Conservation (phyloP, 179 eudicot genomes). For the Silene vulgaris region DNA sequence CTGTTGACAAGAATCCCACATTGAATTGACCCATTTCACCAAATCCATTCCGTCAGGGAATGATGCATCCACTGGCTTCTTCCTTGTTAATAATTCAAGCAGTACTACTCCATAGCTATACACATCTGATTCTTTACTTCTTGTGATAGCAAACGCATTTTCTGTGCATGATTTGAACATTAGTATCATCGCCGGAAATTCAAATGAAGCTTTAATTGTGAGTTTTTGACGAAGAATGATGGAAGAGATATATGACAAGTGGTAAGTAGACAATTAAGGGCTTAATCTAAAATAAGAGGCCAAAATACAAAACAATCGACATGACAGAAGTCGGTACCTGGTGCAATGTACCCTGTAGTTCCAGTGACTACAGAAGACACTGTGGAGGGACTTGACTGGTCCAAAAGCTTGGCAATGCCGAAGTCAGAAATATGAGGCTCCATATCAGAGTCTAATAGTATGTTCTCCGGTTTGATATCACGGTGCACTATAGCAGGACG, state of each 20-base stretch:
- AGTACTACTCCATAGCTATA: constrained; percentile 9
- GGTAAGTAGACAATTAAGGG: no score
- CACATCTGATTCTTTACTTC: constrained; percentile 9
- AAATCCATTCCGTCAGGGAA: background rate
- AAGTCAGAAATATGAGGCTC: constrained; percentile 34
- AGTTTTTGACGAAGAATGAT: no score
- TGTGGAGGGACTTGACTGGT: constrained; percentile 32
- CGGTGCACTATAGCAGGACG: constrained; percentile 58
- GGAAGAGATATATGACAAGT: no score
- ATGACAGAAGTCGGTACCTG: constrained; percentile 13
- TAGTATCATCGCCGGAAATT: background rate
- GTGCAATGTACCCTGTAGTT: constrained; percentile 14
- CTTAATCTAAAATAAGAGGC: no score
- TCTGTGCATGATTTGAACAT: background rate
- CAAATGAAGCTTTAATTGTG: no score
- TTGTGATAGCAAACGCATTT: background rate
- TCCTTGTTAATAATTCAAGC: background rate
- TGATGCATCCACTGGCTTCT: constrained; percentile 12
- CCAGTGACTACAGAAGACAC: constrained; percentile 21
- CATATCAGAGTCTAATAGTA: constrained; percentile 20
- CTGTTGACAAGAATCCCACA: background rate
- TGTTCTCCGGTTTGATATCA: constrained; percentile 64
- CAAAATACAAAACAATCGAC: background rate
- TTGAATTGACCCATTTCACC: constrained; percentile 8
- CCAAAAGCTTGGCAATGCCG: constrained; percentile 62